phyloP scores from a whole-genome alignment of 805 yeast genomes.

The Wickerhamomyces mucosus region DNA sequence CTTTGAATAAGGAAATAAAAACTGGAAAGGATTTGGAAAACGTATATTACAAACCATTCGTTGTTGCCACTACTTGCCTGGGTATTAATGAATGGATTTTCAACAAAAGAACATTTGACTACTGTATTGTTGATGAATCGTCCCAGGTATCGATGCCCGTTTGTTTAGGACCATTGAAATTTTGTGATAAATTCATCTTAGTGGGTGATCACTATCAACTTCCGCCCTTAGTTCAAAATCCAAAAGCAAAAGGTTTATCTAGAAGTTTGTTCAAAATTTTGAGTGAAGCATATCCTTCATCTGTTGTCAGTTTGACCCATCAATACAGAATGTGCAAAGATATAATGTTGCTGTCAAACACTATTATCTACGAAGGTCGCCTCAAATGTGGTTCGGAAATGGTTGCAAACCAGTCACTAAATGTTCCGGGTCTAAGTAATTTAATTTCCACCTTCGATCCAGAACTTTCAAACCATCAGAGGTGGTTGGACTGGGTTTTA shows the following conservation, averaged over 20 bases:
- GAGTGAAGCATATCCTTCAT: conserved; percentile 61
- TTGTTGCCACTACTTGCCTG: conserved; percentile 85
- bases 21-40: conserved; percentile 36
- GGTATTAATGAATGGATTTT: conserved; percentile 63
- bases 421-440: conserved; percentile 31
- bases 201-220: conserved; percentile 97
- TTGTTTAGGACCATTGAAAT: conserved; percentile 78
- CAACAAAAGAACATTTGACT: conserved; percentile 58
- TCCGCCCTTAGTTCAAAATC: conserved; percentile 75
- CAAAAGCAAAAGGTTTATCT: conserved; percentile 59
- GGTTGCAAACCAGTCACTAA: conserved; percentile 52
- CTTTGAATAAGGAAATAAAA: conserved; percentile 30
- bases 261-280: conserved; percentile 68
- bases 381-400: conserved; percentile 63
- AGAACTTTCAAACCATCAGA: conserved; percentile 1
- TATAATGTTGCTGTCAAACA: conserved; percentile 75
- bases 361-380: conserved; percentile 64
- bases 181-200: conserved; percentile 68
- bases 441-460: conserved; percentile 3
- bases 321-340: conserved; percentile 94
- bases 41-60: conserved; percentile 45
- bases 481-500: conserved; percentile 54
- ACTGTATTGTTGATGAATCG: conserved; percentile 93
- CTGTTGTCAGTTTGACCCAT: conserved; percentile 65
- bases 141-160: conserved; percentile 91